Evolutionary conservation across 108 stramenopile genomes (phyloP), one percentile per base, ranked within the genome.

Genomic region (Pelagomonas calceolata): DNA sequence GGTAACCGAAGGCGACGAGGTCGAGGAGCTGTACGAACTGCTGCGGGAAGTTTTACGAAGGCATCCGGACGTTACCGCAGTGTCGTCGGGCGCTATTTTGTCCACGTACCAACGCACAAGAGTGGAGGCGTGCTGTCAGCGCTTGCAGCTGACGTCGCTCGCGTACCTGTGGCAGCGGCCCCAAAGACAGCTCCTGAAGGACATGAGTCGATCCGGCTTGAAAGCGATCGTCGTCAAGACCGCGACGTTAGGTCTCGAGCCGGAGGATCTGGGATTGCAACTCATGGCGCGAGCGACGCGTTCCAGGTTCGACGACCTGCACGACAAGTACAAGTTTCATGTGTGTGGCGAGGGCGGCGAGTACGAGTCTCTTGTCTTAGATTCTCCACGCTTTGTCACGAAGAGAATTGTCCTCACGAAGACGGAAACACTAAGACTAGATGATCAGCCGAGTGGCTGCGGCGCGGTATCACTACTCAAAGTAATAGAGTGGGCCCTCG

Each of bases 271-370:
- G 36, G 85, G 85, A 30, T 34, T 68, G 32, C 39, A 51, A 10
- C 36, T 86, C 17, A 63, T 34, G 5, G 21, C 1, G 74, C 34
- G 5, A 64, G 81, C 16, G 33, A 26, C n/a, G 70, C 76, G 30
- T 63, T 26, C 21, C 51, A 4, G 64, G 29, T 79, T 86, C 32
- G 44, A 51, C 63, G 32, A 60, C 30, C 75, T 96, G 70, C 74
- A 96, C 66, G 77, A 89, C 18, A 84, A 76, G 37, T 97, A 81
- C 78, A 95, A 90, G 32, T 91, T 99, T 73, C 91, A 97, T 79
- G 81, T 94, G 0, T 94, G 91, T 35, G 98, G 98, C 30, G 98
- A 99, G 71, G 98, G 96, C 15, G 98, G 96, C 7, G 98, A 99
- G 82, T 99, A 96, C 82, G 98, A 99, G 81, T 92, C 93, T 0